Percentiles rank a stretch among this genome's conserved stretches.
Evolutionary conservation across 306 rosid genomes (phyloP).

Genomic region (Oxytropis ochrocephala): DNA sequence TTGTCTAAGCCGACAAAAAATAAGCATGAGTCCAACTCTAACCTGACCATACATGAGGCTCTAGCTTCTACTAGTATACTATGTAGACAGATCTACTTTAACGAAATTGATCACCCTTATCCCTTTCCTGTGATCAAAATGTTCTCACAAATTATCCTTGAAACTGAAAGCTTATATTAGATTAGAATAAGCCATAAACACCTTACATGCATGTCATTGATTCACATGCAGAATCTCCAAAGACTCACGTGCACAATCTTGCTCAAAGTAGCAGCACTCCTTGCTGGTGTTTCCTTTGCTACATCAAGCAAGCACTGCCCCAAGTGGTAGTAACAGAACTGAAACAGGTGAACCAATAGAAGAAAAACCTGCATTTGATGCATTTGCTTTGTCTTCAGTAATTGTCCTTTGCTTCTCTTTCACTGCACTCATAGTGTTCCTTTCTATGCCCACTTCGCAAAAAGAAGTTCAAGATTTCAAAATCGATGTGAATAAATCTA

Average conservation of each 20-base stretch:
- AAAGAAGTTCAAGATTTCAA: constrained; percentile 42
- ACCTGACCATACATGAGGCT: neutral
- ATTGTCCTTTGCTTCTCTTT: constrained; percentile 44
- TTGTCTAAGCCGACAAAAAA: too few species aligned
- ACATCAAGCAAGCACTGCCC: constrained; percentile 26
- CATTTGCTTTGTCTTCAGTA: constrained; percentile 34
- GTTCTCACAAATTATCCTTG: too few species aligned
- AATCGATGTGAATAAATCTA: too few species aligned
- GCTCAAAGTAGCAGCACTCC: constrained; percentile 32
- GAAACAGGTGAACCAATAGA: constrained; percentile 27
- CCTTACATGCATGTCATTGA: too few species aligned
- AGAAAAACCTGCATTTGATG: constrained; percentile 16
- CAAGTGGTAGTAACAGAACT: constrained; percentile 26
- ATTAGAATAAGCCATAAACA: too few species aligned
- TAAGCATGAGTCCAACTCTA: neutral
- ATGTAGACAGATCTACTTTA: neutral
- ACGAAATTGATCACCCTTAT: neutral
- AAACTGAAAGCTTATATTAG: too few species aligned
- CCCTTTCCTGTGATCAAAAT: too few species aligned
- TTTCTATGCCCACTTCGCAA: constrained; percentile 39
- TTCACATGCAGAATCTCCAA: neutral
- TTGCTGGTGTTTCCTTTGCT: constrained; percentile 31
- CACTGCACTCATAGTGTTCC: constrained; percentile 49
- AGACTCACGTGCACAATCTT: too few species aligned
- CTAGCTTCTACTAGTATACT: neutral